Evolutionary conservation across 495 filamentous ascomycete species (phyloP).

Genomic region (Xylaria bambusicola): DNA sequence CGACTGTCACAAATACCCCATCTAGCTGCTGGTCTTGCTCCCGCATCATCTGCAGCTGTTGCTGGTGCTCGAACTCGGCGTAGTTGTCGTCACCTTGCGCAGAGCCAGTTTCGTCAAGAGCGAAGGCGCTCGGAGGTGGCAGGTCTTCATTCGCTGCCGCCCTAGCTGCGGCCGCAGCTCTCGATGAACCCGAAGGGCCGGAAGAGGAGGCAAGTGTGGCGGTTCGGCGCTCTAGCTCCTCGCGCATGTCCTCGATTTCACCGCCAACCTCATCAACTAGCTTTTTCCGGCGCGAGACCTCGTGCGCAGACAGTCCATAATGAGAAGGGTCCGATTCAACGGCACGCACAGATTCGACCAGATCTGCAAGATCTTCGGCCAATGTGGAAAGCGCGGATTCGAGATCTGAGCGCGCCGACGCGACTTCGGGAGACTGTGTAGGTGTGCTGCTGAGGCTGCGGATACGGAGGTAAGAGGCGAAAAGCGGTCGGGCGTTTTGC

Average conservation of each 20-base stretch:
- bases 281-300: conserved; percentile 76
- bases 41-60: conserved; percentile 87
- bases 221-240: conserved; percentile 66
- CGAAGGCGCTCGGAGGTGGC: conserved; percentile 73
- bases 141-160: conserved; percentile 47
- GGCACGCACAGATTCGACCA: conserved; percentile 82
- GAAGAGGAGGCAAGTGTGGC: conserved; percentile 15
- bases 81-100: conserved; percentile 60
- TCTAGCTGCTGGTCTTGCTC: conserved; percentile 94
- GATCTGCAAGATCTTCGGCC: conserved; percentile 82
- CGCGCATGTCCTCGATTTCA: conserved; percentile 85
- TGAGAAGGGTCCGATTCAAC: conserved; percentile 87
- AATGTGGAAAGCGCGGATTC: conserved; percentile 74
- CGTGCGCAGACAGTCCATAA: conserved; percentile 81
- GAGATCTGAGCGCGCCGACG: conserved; percentile 81
- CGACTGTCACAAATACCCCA: conserved; percentile 89
- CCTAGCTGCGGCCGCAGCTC: conserved; percentile 28
- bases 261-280: conserved; percentile 87
- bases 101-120: conserved; percentile 46
- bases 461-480: conserved; percentile 95
- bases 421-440: conserved; percentile 73
- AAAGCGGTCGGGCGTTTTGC: conserved; percentile 75
- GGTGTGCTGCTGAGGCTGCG: conserved; percentile 66
- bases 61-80: conserved; percentile 86
- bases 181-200: conserved; percentile 10